Evolutionary conservation across 192 early-diverging fungal species (phyloP), one percentile per base, ranked within the genome.

Genomic region (Backusella tuberculispora): DNA sequence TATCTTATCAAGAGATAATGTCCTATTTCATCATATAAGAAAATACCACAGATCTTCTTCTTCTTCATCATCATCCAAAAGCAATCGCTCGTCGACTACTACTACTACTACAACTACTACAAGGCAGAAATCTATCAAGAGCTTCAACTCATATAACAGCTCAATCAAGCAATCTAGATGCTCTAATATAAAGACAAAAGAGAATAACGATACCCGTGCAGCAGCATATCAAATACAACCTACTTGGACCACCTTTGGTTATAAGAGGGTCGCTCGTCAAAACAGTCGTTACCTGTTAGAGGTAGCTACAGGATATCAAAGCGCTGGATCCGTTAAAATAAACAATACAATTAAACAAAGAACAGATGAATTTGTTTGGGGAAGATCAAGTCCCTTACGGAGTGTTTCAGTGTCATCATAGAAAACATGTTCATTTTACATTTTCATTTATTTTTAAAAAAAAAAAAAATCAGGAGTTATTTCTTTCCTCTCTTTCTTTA

Each of bases 281-380:
- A 69, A 69, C 14, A 15, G 43, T 46, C 43, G 26, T 12, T 69
- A 69, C 14, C 29, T 69, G 13, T 26, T 43, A 7, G 26, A 45
- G 15, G 15, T 34, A 29, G 68, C 68, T 0, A 24, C 19, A 24
- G 17, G 21, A 2, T 46, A 69, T 15, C 43, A 69, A 13, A 46
- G 5, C 6, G 34, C 26, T 6, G 21, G 6, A 17, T 17, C 14
- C 1, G 6, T 24, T 13, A 69, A 69, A 47, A 42, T 13, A 69
- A 47, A 69, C 38, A 12, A n/a, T 21, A 5, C 13, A 7, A 24
- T 26, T 47, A 34, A 15, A 6, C 43, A 69, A 47, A 26, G 68
- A 34, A 15, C 24, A 29, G 68, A 69, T 47, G 21, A 69, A 4
- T 69, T 69, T 15, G 21, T 69, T 69, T 69, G 68, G 68, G 68